Percentiles rank a stretch among this genome's conserved stretches.
Conservation (phyloP, 306 rosid genomes). For the Quercus suber region DNA sequence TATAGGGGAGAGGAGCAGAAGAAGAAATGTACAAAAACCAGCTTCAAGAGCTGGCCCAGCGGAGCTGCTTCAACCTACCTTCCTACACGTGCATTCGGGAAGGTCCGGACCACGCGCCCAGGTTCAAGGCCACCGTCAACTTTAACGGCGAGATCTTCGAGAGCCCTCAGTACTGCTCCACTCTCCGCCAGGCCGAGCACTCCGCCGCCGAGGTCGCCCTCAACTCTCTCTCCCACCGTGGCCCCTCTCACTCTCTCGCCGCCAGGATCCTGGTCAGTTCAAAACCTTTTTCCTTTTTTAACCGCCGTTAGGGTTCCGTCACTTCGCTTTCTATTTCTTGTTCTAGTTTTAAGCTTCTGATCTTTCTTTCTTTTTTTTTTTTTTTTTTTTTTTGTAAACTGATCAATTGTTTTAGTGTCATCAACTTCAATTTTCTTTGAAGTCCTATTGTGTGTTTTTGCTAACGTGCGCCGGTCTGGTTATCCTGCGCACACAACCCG, state of each 20-base stretch:
- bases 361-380: too few relatives aligned
- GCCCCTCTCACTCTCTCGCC: conserved; percentile 91
- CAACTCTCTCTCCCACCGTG: conserved; percentile 79
- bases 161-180: conserved; percentile 79
- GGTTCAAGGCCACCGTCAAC: conserved; percentile 94
- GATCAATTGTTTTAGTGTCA: conserved; percentile 13
- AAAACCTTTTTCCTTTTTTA: not conserved
- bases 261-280: conserved; percentile 80
- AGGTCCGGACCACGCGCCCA: conserved; percentile 99
- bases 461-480: conserved; percentile 26
- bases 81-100: conserved; percentile 90
- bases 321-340: not conserved
- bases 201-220: conserved; percentile 99
- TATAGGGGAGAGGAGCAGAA: conserved; percentile 5
- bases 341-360: not conserved
- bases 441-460: not conserved
- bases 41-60: conserved; percentile 99
- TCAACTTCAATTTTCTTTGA: not conserved
- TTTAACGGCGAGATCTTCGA: conserved; percentile 95
- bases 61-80: conserved; percentile 98
- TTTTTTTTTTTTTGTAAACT: not conserved
- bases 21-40: conserved; percentile 99
- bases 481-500: not conserved
- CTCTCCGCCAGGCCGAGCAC: conserved; percentile 98
- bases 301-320: conserved; percentile 18